Conservation (phyloP, 345 rosid genomes). For the Erysimum cheiranthoides region DNA sequence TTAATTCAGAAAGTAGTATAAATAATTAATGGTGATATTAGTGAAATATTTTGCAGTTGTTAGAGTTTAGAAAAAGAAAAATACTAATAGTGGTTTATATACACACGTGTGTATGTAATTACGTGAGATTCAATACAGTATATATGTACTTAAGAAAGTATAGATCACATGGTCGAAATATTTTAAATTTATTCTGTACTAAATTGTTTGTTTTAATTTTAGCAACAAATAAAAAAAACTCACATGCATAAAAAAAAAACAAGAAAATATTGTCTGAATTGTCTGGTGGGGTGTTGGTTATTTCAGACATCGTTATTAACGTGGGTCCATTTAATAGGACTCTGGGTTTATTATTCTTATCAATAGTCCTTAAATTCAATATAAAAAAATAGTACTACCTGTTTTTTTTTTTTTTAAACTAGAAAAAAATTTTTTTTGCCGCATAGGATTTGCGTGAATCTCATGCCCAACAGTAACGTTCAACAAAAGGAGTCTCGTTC, state of each 20-base stretch:
- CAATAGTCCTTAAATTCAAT: slow-evolving; percentile 17
- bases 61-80: background rate
- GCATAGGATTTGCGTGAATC: slow-evolving; percentile 46
- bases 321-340: slow-evolving; percentile 41
- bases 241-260: slow-evolving; percentile 38
- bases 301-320: slow-evolving; percentile 45
- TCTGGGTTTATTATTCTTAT: slow-evolving; percentile 22
- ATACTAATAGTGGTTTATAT: background rate
- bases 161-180: slow-evolving; percentile 32
- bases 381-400: background rate
- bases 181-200: slow-evolving; percentile 24
- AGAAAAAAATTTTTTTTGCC: slow-evolving; percentile 19
- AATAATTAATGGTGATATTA: background rate
- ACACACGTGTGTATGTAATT: slow-evolving; percentile 31
- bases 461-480: slow-evolving; percentile 46
- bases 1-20: background rate
- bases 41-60: background rate
- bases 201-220: slow-evolving; percentile 9
- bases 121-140: slow-evolving; percentile 23
- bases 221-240: background rate
- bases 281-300: slow-evolving; percentile 41
- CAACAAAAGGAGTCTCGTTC: slow-evolving; percentile 28
- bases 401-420: background rate
- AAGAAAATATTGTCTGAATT: slow-evolving; percentile 24
- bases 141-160: background rate